These are phyloP conservation scores for Acer campestre DNA, from an alignment of 345 rosid genomes.

Conservation along the genomic window DNA sequence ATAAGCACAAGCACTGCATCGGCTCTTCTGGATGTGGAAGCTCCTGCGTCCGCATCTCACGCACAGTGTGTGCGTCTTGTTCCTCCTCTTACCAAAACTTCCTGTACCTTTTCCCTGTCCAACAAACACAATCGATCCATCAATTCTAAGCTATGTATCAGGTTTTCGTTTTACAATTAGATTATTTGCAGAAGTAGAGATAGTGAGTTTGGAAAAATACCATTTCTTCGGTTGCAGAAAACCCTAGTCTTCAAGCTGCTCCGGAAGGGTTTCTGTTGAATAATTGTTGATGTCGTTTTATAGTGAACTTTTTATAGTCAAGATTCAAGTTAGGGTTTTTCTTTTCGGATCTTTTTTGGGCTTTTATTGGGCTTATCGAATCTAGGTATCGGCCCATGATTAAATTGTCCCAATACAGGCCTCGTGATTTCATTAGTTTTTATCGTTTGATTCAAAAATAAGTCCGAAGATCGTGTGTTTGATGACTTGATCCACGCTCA, in stretches of 20 bases:
- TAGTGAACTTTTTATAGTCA: constrained; percentile 9
- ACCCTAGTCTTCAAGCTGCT: constrained; percentile 11
- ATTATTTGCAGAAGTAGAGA: not conserved
- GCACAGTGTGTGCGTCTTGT: constrained; percentile 84
- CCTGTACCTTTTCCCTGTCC: constrained; percentile 78
- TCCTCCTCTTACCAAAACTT: constrained; percentile 80
- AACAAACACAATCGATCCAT: constrained; percentile 4
- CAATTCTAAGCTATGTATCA: not conserved
- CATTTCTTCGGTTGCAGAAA: constrained; percentile 29
- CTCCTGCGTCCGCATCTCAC: constrained; percentile 86
- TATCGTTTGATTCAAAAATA: no score
- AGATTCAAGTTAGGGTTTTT: constrained; percentile 21
- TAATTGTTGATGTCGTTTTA: not conserved
- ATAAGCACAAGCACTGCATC: constrained; percentile 75
- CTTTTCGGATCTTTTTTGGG: not conserved
- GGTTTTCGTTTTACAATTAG: not conserved
- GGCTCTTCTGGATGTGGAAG: constrained; percentile 85
- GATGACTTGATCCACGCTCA: no score
- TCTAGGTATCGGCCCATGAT: not conserved
- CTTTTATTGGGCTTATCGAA: not conserved
- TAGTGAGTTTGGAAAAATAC: not conserved
- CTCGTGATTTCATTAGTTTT: no score
- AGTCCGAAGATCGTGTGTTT: no score
- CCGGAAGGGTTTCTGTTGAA: not conserved
- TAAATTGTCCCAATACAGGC: no score